phyloP scores from a whole-genome alignment of 805 yeast species.

The Wickerhamiella galacta region DNA sequence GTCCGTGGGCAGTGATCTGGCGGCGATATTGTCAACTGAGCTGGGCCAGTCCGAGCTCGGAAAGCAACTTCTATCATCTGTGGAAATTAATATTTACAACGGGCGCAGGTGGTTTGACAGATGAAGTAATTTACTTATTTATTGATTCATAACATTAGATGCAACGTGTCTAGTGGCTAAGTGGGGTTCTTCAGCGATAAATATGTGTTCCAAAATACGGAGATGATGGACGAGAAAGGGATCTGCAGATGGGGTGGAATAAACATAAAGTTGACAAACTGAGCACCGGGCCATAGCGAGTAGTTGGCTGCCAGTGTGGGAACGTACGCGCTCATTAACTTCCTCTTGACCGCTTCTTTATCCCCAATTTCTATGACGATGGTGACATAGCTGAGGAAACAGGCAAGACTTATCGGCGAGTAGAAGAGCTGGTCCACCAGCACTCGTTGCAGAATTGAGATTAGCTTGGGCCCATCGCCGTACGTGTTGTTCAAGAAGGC shows the following conservation, averaged over 20 bases:
- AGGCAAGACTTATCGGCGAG: conserved; percentile 69
- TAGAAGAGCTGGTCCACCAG: conserved; percentile 78
- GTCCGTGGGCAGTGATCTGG: no score
- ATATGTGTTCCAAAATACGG: conserved; percentile 90
- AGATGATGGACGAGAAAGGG: conserved; percentile 74
- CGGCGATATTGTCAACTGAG: no score
- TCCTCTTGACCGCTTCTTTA: conserved; percentile 41
- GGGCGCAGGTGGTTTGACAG: conserved; percentile 12
- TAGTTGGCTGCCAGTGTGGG: conserved; percentile 59
- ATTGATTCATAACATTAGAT: background rate
- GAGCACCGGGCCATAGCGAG: conserved; percentile 84
- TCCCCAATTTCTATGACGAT: conserved; percentile 64
- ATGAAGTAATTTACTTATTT: background rate
- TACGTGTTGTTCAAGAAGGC: conserved; percentile 60
- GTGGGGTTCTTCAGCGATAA: conserved; percentile 60
- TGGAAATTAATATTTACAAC: conserved; percentile 18
- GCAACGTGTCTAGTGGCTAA: background rate
- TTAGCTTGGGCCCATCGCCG: conserved; percentile 56
- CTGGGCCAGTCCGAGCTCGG: conserved; percentile 5
- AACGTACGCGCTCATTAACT: conserved; percentile 42
- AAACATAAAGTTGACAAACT: conserved; percentile 54
- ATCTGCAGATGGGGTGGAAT: conserved; percentile 75
- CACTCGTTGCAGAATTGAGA: conserved; percentile 68
- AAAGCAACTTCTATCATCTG: conserved; percentile 10
- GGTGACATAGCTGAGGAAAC: conserved; percentile 73